Base-by-base conservation (phyloP, 192 early-diverging fungal genomes). In the Gaertneriomyces semiglobifer region DNA sequence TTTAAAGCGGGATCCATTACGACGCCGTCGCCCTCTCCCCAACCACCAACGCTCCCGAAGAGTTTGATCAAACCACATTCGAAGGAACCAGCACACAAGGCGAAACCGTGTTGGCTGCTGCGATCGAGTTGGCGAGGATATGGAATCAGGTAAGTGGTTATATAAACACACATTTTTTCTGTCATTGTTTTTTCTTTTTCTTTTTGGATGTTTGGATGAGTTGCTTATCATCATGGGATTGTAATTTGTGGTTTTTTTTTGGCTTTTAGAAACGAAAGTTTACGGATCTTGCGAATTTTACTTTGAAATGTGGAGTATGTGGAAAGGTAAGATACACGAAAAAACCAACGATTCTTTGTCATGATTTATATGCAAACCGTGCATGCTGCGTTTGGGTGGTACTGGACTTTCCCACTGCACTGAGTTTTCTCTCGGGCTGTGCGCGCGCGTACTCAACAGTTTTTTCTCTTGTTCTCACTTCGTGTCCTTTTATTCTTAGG, bases 61-160 rank as follows among this genome's bases (percentile, higher is more conserved):
- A 90, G 6, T 93, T 89, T 76, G 90, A 92, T 70, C 83, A 88
- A 58, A 90, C 88, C 2, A 70, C 78, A 39, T 91, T 92, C 62
- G 70, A 76, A 8, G 70, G 59, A 8, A 20, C 9, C 6, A 70
- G 74, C 6, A 70, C 11, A 6, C 25, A 33, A 33, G 25, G 25
- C 25, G 68, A 75, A 7, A 53, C 45, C 12, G 68, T 77, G 10
- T 10, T 76, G 53, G 51, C 56, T 43, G 80, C 78, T 1, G 76
- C 63, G n/a, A 19, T 75, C 11, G 54, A 73, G 43, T 46, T 84
- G 7, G 83, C 74, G 12, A 51, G 58, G 39, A 63, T 77, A 2
- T 82, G 76, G 75, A 76, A 77, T 39, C 20, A 69, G 72, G 75
- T 79, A 33, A 33, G 61, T 20, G 0, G 7, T 14, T 16, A 3